Percentiles rank a stretch among this genome's conserved stretches.
Evolutionary conservation across 2,329 filamentous ascomycete genomes (phyloP).

Genomic region (Penicillium sp.): DNA sequence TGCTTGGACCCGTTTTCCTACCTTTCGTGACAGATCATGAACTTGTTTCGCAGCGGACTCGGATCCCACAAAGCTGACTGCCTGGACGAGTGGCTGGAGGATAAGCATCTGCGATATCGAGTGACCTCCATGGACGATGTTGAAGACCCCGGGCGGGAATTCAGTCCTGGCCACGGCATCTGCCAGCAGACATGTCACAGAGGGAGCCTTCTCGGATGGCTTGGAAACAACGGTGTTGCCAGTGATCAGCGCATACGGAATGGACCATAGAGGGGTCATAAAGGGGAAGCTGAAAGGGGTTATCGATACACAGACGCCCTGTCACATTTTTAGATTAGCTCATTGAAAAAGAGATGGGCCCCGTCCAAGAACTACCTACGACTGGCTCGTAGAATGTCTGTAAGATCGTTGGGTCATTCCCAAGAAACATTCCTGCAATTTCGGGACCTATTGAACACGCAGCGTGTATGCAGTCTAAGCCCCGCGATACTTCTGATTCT

Average conservation of each 20-base stretch:
- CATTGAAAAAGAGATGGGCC: too few species aligned
- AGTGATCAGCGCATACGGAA: slow-evolving; percentile 60
- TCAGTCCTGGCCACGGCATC: slow-evolving; percentile 59
- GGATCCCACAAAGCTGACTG: slow-evolving; percentile 63
- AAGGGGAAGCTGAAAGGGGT: slow-evolving; percentile 55
- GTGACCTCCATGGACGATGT: slow-evolving; percentile 62
- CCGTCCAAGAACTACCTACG: slow-evolving; percentile 14
- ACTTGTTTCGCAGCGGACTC: slow-evolving; percentile 67
- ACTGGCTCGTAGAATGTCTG: slow-evolving; percentile 25
- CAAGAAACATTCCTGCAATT: slow-evolving; percentile 27
- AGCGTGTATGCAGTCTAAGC: slow-evolving; percentile 27
- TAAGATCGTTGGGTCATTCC: slow-evolving; percentile 19
- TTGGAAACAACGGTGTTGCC: slow-evolving; percentile 62
- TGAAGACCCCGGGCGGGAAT: slow-evolving; percentile 62
- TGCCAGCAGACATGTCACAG: slow-evolving; percentile 60
- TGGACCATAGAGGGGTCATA: slow-evolving; percentile 64
- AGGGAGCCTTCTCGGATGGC: slow-evolving; percentile 62
- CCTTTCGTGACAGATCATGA: slow-evolving; percentile 58
- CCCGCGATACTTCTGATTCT: slow-evolving; percentile 26
- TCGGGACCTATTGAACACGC: slow-evolving; percentile 27
- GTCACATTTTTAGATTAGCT: too few species aligned
- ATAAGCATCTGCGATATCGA: slow-evolving; percentile 65
- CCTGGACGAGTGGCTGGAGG: slow-evolving; percentile 63
- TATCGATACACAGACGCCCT: slow-evolving; percentile 58
- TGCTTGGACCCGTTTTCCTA: slow-evolving; percentile 65